Base-by-base conservation (phyloP, 805 yeast genomes). In the Cyberlindnera petersonii region DNA sequence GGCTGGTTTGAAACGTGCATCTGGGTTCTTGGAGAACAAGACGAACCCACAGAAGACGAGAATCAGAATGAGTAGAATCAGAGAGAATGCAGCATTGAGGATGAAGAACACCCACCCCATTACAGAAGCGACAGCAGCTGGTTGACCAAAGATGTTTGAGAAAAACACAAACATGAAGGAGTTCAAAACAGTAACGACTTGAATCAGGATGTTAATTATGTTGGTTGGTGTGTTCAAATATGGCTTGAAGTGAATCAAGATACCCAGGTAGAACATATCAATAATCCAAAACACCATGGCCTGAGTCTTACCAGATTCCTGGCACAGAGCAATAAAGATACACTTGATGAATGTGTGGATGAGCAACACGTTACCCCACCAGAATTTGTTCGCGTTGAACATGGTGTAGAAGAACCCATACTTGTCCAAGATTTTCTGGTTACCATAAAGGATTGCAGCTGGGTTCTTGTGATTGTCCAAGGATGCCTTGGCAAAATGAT, bases 61-160 rank as follows among this genome's bases (percentile, higher is more conserved):
- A 52, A 86, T 81, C 66, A 81, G 62, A 24, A 88, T 49, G 59
- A 89, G 71, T 50, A 89, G 67, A 37, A 86, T 70, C 48, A 86
- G 70, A 8, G 95, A 78, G 56, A 85, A 88, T 5, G 91, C 94
- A 6, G 96, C 96, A 60, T 89, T 89, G 59, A 89, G 61, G 40
- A 89, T 72, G 60, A 89, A 89, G 64, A 86, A 89, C 2, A 89
- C 71, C 78, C 95, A 83, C 1, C 94, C 97, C 95, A 89, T 86
- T 40, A 89, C 76, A 1, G 95, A 81, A 11, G 80, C 68, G 10
- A 86, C 96, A 8, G 76, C 74, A 16, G 79, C 80, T 8, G 86
- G 80, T 64, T 88, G 96, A 35, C 82, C 79, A 64, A 85, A 87
- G 46, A 89, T 65, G 55, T 83, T 81, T 4, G 95, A 85, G 58